A percentile compares a stretch with the other conserved stretches of the same genome.
Conservation (phyloP, 495 filamentous ascomycete species). For the Aspergillus homomorphus region DNA sequence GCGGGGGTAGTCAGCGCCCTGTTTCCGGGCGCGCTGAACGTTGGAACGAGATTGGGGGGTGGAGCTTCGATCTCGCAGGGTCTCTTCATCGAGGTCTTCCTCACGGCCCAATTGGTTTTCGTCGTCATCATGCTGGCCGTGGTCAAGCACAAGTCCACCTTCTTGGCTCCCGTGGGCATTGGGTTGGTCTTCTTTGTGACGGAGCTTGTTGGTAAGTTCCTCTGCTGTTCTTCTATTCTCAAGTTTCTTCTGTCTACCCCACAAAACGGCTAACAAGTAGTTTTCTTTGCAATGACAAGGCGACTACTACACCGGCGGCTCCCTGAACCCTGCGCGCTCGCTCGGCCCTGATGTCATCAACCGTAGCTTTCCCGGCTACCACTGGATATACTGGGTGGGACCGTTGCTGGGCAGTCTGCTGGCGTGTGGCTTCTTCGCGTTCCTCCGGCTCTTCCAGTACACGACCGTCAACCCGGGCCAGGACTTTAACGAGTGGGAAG, state of each 20-base stretch:
- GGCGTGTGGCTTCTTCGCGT: slow-evolving; percentile 63
- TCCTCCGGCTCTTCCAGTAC: slow-evolving; percentile 68
- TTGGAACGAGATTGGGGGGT: slow-evolving; percentile 57
- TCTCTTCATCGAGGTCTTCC: slow-evolving; percentile 76
- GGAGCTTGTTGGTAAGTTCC: slow-evolving; percentile 56
- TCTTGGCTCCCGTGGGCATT: slow-evolving; percentile 74
- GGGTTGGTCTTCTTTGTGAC: slow-evolving; percentile 69
- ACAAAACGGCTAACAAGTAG: not conserved
- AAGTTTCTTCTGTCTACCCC: not conserved
- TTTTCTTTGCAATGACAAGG: slow-evolving; percentile 31
- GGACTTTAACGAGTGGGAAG: slow-evolving; percentile 51
- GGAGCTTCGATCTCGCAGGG: slow-evolving; percentile 61
- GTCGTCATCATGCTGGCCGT: slow-evolving; percentile 80
- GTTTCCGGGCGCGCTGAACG: slow-evolving; percentile 60
- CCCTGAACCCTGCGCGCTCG: slow-evolving; percentile 69
- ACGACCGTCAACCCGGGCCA: slow-evolving; percentile 76
- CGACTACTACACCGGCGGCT: slow-evolving; percentile 69
- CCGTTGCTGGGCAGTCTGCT: slow-evolving; percentile 63
- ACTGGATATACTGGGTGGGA: slow-evolving; percentile 63
- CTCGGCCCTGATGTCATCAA: slow-evolving; percentile 70
- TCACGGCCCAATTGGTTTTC: slow-evolving; percentile 74
- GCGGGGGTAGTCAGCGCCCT: slow-evolving; percentile 60
- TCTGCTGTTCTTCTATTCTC: not conserved
- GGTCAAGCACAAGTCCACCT: slow-evolving; percentile 79
- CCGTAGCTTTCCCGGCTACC: slow-evolving; percentile 54